Evolutionary conservation across 2,329 filamentous ascomycete species (phyloP), one percentile per base, ranked within the genome.

Genomic region (Graphilbum ipis-grandicollis): DNA sequence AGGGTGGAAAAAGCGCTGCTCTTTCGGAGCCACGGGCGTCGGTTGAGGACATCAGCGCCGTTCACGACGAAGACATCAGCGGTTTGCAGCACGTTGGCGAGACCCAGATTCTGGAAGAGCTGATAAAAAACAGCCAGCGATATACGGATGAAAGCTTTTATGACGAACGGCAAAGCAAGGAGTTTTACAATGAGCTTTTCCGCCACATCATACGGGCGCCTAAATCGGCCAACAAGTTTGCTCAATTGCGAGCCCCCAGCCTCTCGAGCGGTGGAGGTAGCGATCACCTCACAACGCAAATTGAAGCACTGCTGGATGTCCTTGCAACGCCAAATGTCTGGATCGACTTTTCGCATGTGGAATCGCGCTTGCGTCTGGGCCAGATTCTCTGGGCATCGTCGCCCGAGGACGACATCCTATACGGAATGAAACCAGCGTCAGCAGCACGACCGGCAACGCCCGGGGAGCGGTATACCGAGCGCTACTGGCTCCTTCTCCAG

Each of bases 291-390:
- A 65, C 75, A 31, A 73, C 79, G 26, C 79, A 84, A 49, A 81
- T 83, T 39, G 64, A 75, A 44, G 68, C 73, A 4, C 56, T 84
- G 15, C 63, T 83, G 33, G 72, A 72, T 49, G 68, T 78, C 9
- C 62, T 84, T 32, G 69, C 67, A 1, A 58, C 70, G 8, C 65
- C 73, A 37, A 75, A 77, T 39, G 68, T 80, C 33, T 84, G 79
- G 79, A 66, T 79, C 36, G 77, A 84, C 52, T 79, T 84, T 44
- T 78, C 75, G 17, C 65, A 75, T 23, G 73, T 83, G 7, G 78
- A 83, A 50, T 83, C 77, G 77, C 67, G 79, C 28, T 77, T 84
- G 40, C 65, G 76, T 12, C 59, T 84, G 2, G 79, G 79, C 7
- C 78, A 82, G 53, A 64, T 83, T 31, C 55, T 84, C 2, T 84